Percentiles rank a stretch among this genome's conserved stretches.
phyloP scores from a whole-genome alignment of 2,329 filamentous ascomycete genomes.

The Hypoxylon rubiginosum region DNA sequence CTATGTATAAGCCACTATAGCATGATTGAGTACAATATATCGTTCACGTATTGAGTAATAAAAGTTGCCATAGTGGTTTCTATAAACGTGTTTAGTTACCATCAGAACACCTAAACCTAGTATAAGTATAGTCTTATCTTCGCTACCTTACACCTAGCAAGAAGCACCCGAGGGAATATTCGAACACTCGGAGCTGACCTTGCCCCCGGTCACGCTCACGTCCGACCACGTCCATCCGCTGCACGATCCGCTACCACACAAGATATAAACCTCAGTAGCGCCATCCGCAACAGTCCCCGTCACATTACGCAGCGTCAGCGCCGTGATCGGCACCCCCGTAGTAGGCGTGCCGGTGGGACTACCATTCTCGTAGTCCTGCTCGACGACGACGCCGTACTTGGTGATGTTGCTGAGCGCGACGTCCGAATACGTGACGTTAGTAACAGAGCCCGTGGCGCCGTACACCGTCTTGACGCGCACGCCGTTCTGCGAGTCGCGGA shows the following conservation, averaged over 20 bases:
- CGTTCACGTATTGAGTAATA: too few relatives aligned
- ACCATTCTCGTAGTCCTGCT: constrained; percentile 69
- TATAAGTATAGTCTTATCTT: too few relatives aligned
- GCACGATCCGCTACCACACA: constrained; percentile 56
- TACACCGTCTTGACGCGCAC: constrained; percentile 70
- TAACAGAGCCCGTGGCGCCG: constrained; percentile 65
- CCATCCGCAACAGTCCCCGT: constrained; percentile 54
- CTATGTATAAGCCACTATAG: too few relatives aligned
- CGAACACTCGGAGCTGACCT: constrained; percentile 70
- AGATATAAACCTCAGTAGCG: constrained; percentile 55
- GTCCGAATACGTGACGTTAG: constrained; percentile 64
- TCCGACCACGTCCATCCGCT: constrained; percentile 54
- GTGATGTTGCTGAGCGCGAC: constrained; percentile 65
- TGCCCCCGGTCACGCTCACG: constrained; percentile 56
- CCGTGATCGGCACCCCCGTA: constrained; percentile 61
- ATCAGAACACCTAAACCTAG: too few relatives aligned
- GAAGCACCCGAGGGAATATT: constrained; percentile 54
- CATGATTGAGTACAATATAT: too few relatives aligned
- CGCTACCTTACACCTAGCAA: constrained; percentile 44
- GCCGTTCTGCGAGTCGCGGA: constrained; percentile 67
- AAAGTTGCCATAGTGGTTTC: neutral
- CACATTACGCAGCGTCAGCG: constrained; percentile 57
- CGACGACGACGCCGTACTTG: constrained; percentile 68
- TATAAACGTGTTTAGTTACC: too few relatives aligned
- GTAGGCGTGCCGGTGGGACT: constrained; percentile 58